Base-by-base conservation (phyloP, 805 yeast species). In the Lipomyces lipofer region DNA sequence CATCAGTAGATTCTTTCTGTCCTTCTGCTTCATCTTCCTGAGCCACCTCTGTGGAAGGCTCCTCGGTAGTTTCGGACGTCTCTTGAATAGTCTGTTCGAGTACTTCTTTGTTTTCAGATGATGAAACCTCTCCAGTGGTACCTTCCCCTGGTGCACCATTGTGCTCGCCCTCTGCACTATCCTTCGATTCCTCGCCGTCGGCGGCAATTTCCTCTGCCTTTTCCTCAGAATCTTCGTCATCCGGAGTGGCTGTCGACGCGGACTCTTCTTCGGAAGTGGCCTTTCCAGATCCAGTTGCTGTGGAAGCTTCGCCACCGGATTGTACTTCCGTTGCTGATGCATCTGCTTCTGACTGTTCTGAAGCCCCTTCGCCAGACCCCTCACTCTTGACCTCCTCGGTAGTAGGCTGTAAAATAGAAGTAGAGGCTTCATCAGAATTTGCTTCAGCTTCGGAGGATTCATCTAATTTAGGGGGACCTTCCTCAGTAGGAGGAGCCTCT, bases 211-310 rank as follows among this genome's bases (percentile, higher is more conserved):
- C n/a, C n/a, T n/a, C n/a, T n/a, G n/a, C n/a, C n/a, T n/a, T n/a
- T n/a, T n/a, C n/a, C n/a, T n/a, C n/a, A n/a, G n/a, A n/a, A n/a
- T 44, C 56, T 12, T 33, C 49, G 5, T 27, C 47, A 15, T 47
- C 60, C 1, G 44, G 29, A 17, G 40, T 19, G 17, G 39, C 17
- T 30, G 27, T 22, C 10, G 54, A 46, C 40, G 33, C 48, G 8
- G 36, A 19, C 15, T n/a, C 38, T 21, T 25, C 33, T 40, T 24
- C 27, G 48, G 29, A 54, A 54, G 42, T 30, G 33, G 49, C 4
- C 12, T 35, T 35, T 7, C n/a, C 50, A 24, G 50, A 10, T 10
- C 25, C 12, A 24, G 38, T 19, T 28, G 28, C 48, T 6, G 38
- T 13, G 10, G 13, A 13, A 10, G 10, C 13, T 10, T 10, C 35